Evolutionary conservation across 805 yeast genomes (phyloP).

Genomic region (Candida ficus): DNA sequence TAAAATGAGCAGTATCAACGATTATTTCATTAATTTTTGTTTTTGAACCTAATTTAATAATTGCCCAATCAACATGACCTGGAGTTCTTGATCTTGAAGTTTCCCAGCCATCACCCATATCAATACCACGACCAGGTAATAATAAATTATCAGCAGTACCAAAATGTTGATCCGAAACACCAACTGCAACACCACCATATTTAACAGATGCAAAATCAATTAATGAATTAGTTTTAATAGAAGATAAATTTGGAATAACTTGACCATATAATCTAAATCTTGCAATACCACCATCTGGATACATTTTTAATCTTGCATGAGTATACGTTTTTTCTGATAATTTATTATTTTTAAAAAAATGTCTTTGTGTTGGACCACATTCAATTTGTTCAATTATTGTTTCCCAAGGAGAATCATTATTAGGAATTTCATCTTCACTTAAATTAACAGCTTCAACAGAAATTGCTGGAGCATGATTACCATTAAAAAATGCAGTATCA

Average conservation of each 20-base stretch:
- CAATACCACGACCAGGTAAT: conserved; percentile 90
- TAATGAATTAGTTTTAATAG: conserved; percentile 21
- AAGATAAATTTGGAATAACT: conserved; percentile 67
- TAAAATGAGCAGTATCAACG: conserved; percentile 88
- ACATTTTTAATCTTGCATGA: conserved; percentile 83
- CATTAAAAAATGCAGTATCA: conserved; percentile 91
- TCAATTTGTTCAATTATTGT: conserved; percentile 60
- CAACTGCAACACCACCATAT: conserved; percentile 85
- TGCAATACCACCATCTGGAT: conserved; percentile 98
- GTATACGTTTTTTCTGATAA: conserved; percentile 64
- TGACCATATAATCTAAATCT: conserved; percentile 86
- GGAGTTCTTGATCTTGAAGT: conserved; percentile 80
- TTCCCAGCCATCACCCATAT: conserved; percentile 99
- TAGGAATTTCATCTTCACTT: conserved; percentile 17
- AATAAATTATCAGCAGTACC: conserved; percentile 87
- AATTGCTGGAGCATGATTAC: conserved; percentile 90
- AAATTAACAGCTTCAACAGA: conserved; percentile 69
- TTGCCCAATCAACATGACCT: conserved; percentile 90
- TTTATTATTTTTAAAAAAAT: conserved; percentile 62
- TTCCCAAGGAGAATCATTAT: conserved; percentile 48
- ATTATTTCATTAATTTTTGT: conserved; percentile 55
- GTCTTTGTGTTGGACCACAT: conserved; percentile 88
- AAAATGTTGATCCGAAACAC: conserved; percentile 87
- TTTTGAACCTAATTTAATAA: conserved; percentile 68
- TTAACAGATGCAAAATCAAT: conserved; percentile 77